Conservation (phyloP, 1,284 basidiomycete species). For the Trametes versicolor region DNA sequence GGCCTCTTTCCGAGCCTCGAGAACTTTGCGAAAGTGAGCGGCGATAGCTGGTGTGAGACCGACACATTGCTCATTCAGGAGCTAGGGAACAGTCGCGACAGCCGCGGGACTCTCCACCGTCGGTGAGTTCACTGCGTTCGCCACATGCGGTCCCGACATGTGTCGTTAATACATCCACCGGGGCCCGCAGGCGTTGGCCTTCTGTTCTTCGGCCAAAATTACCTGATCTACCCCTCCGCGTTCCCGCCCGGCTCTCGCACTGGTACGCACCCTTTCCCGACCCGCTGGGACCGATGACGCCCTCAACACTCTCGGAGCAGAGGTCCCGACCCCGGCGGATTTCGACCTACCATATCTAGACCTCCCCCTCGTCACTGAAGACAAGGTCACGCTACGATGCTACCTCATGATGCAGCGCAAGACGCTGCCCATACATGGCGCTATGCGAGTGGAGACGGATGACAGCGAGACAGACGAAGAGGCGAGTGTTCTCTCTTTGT, state of each 20-base stretch:
- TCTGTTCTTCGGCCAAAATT: constrained; percentile 87
- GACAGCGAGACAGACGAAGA: constrained; percentile 37
- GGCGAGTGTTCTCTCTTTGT: constrained; percentile 27
- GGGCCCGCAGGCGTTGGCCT: constrained; percentile 68
- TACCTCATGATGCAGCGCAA: constrained; percentile 67
- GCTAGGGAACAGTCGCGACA: constrained; percentile 73
- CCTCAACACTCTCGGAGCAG: constrained; percentile 48
- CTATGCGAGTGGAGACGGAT: constrained; percentile 18
- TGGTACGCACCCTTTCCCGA: constrained; percentile 53
- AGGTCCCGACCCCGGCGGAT: constrained; percentile 76
- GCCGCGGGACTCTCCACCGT: constrained; percentile 73
- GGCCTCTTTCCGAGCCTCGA: constrained; percentile 63
- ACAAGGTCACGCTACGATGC: constrained; percentile 66
- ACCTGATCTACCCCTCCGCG: constrained; percentile 90
- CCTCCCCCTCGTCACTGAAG: constrained; percentile 71
- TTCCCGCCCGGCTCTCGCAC: constrained; percentile 86
- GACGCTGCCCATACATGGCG: constrained; percentile 40
- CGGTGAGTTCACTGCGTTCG: constrained; percentile 51
- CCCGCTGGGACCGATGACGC: background rate
- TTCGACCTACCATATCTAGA: constrained; percentile 81
- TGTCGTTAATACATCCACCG: constrained; percentile 20
- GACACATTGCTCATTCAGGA: constrained; percentile 11
- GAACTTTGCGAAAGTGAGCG: constrained; percentile 68
- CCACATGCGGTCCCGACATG: constrained; percentile 12
- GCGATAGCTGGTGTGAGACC: background rate